Evolutionary conservation across 768 basidiomycete genomes (phyloP).

Genomic region (Asterophora lycoperdoides): DNA sequence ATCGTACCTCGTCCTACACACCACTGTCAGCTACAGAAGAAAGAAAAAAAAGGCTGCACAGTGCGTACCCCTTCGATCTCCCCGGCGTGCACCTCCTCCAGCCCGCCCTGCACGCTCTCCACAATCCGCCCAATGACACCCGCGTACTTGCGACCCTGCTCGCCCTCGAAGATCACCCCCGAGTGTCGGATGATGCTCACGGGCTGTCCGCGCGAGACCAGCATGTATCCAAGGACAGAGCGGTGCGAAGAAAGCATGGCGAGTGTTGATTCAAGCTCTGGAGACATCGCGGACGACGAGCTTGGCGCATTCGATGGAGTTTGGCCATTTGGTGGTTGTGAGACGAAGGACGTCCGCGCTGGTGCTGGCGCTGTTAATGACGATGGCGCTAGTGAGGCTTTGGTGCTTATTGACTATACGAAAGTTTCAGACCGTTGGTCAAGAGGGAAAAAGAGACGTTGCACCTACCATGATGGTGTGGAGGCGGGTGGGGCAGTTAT

Average conservation of each 20-base stretch:
- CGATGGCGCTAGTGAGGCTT: neutral
- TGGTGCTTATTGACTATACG: neutral
- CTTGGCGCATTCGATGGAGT: constrained; percentile 16
- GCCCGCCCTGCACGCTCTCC: constrained; percentile 68
- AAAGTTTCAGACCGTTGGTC: too few species aligned
- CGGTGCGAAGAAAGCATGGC: constrained; percentile 73
- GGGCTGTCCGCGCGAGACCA: constrained; percentile 69
- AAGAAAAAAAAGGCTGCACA: neutral
- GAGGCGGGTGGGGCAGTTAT: too few species aligned
- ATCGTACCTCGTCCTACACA: constrained; percentile 74
- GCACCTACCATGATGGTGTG: too few species aligned
- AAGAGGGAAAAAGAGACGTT: too few species aligned
- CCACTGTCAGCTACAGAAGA: neutral
- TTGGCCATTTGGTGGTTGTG: constrained; percentile 21
- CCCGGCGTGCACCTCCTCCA: constrained; percentile 67
- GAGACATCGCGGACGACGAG: constrained; percentile 40
- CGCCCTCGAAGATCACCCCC: constrained; percentile 83
- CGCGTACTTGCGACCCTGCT: constrained; percentile 75
- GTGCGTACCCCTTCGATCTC: constrained; percentile 22
- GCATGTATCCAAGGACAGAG: constrained; percentile 83
- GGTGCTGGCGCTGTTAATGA: constrained; percentile 10
- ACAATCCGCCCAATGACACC: constrained; percentile 70
- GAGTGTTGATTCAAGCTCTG: constrained; percentile 83
- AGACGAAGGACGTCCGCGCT: constrained; percentile 26
- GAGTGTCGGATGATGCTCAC: constrained; percentile 80